Base-by-base conservation (phyloP, 2,329 filamentous ascomycete genomes). In the Phaeoacremonium minimum region DNA sequence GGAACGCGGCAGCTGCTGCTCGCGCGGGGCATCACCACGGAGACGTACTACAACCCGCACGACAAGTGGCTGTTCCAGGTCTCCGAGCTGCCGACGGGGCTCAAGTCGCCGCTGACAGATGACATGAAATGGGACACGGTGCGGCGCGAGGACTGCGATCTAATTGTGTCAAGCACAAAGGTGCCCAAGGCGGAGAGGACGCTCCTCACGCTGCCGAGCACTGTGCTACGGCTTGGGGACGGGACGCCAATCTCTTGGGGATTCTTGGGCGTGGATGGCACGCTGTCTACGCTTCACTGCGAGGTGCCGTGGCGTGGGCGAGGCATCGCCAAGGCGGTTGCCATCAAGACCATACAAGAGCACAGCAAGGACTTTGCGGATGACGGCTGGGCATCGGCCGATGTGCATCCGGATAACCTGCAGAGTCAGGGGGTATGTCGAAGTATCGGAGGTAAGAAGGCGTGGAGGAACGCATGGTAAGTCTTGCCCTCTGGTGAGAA, bases 251-350 rank as follows among this genome's bases (percentile, higher is more conserved):
- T 86, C 5, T 77, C 80, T 0, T 87, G 83, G 83, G 74, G 71
- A 0, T 84, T 87, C 34, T 51, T 77, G 5, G 67, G 69, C 66
- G 33, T 47, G 22, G n/a, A 85, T 48, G 80, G 72, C 1, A 78
- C 74, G n/a, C 52, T 84, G 13, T 73, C 69, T 9, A 74, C 72
- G 18, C 55, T 85, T 22, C 76, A 83, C 52, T 78, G 74, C 36
- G 79, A 72, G 66, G 66, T 72, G 29, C 50, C 64, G 2, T 83
- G 76, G 46, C 72, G 83, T 18, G 73, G 79, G 0, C 67, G 61
- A 29, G 83, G 83, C 0, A 58, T 87, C 18, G 83, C 81, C 2
- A 84, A 81, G 52, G 64, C 67, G 0, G 60, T 87, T 4, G 73
- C 75, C 1, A 60, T 66, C 16, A 82, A 73, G 50, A 53, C 86